A percentile compares a stretch with the other conserved stretches of the same genome.
These are phyloP conservation scores for Lablab purpureus DNA, from an alignment of 306 rosid species.

Conservation along the genomic window DNA sequence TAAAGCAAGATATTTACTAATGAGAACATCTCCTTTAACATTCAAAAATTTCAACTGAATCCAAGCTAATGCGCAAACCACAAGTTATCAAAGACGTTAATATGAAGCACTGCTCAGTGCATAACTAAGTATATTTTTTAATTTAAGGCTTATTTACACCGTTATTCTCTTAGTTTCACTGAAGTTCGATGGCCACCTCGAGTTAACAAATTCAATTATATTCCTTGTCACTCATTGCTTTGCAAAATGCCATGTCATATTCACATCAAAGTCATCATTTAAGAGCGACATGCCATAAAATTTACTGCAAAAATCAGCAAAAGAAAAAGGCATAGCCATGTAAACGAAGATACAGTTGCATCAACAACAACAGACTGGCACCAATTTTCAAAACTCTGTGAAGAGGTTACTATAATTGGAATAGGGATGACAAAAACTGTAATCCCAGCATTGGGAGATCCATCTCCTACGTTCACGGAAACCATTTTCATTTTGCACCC, in stretches of 20 bases:
- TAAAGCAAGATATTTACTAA: constrained; percentile 5
- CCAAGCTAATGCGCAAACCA: constrained; percentile 9
- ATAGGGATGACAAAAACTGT: neutral
- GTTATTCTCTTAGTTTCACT: neutral
- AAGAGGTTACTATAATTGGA: neutral
- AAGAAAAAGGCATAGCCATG: neutral
- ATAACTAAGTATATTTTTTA: neutral
- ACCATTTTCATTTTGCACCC: neutral
- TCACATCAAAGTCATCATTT: neutral
- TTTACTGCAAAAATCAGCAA: constrained; percentile 15
- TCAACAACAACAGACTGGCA: constrained; percentile 21
- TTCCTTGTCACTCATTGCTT: neutral
- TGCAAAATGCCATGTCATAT: neutral
- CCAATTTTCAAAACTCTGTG: neutral
- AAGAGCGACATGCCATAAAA: neutral
- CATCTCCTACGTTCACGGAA: constrained; percentile 9
- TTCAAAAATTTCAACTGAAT: constrained; percentile 23
- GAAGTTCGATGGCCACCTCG: no score
- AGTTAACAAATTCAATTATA: neutral
- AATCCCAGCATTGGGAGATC: neutral
- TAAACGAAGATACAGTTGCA: neutral
- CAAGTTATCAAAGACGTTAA: constrained; percentile 6
- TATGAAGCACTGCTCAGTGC: neutral
- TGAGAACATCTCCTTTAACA: constrained; percentile 2
- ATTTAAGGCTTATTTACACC: constrained; percentile 18